A percentile compares a stretch with the other conserved stretches of the same genome.
These are phyloP conservation scores for Globisporangium paroecandrum DNA, from an alignment of 352 stramenopile species.

Conservation along the genomic window DNA sequence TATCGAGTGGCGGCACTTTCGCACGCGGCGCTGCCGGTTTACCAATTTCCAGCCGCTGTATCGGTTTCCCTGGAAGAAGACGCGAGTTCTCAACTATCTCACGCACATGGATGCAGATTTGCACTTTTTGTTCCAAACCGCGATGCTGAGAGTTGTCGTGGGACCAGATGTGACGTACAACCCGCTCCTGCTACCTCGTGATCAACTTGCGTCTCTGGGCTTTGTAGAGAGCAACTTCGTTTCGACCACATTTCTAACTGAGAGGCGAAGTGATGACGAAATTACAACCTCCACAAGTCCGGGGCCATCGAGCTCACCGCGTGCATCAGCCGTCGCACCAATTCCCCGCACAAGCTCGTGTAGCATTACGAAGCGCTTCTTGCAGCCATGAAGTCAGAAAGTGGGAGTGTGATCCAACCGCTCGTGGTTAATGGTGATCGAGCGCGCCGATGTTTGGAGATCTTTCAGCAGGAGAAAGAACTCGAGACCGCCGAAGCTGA, in stretches of 20 bases:
- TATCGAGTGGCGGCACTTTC: slow-evolving; percentile 35
- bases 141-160: slow-evolving; percentile 30
- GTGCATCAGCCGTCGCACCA: not conserved
- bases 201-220: slow-evolving; percentile 20
- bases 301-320: not conserved
- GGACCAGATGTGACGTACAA: slow-evolving; percentile 37
- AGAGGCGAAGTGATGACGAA: slow-evolving; percentile 16
- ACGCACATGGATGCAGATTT: slow-evolving; percentile 41
- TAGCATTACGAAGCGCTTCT: slow-evolving; percentile 7
- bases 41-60: slow-evolving; percentile 41
- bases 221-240: slow-evolving; percentile 18
- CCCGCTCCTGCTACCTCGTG: slow-evolving; percentile 34
- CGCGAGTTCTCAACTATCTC: slow-evolving; percentile 44
- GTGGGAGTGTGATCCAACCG: not conserved
- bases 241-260: slow-evolving; percentile 56
- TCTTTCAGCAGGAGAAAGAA: slow-evolving; percentile 35
- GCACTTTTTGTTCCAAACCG: slow-evolving; percentile 35
- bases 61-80: slow-evolving; percentile 45
- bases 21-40: slow-evolving; percentile 23
- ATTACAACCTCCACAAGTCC: not conserved
- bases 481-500: slow-evolving; percentile 26
- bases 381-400: not conserved
- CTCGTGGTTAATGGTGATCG: not conserved
- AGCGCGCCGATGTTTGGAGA: slow-evolving; percentile 26
- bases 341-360: not conserved